Percentiles rank a stretch among this genome's conserved stretches.
These are phyloP conservation scores for Tolypocladium ophioglossoides DNA, from an alignment of 2,329 filamentous ascomycete genomes.

Conservation along the genomic window DNA sequence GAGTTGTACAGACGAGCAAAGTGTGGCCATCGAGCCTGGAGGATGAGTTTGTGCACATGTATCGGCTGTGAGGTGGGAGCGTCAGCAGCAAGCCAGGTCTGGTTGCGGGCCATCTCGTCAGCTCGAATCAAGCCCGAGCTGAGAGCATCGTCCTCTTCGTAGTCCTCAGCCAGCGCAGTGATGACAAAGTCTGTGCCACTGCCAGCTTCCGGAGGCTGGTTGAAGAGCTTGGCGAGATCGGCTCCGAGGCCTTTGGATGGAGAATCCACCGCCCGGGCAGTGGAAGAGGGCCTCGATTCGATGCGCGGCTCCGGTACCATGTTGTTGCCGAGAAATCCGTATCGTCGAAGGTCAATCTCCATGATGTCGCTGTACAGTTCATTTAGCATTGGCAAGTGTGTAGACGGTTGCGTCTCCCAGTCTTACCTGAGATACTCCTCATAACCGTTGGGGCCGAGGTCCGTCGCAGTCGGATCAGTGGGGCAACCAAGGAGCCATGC, in stretches of 20 bases:
- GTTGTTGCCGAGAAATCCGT: slow-evolving; percentile 80
- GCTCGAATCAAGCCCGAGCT: slow-evolving; percentile 37
- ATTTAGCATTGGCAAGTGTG: background rate
- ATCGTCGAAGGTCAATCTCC: slow-evolving; percentile 83
- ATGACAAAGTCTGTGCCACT: slow-evolving; percentile 87
- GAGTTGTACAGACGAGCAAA: slow-evolving; percentile 85
- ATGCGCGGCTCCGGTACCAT: slow-evolving; percentile 43
- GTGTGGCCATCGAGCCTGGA: slow-evolving; percentile 93
- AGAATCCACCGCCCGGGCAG: slow-evolving; percentile 36
- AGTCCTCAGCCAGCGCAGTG: slow-evolving; percentile 75
- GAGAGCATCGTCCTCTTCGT: slow-evolving; percentile 55
- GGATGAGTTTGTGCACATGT: slow-evolving; percentile 87
- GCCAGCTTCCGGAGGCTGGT: slow-evolving; percentile 71
- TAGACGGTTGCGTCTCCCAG: background rate
- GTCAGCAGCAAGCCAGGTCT: slow-evolving; percentile 50
- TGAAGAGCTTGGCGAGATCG: slow-evolving; percentile 80
- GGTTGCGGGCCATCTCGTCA: slow-evolving; percentile 29
- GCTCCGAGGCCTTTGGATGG: slow-evolving; percentile 63
- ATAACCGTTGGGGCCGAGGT: slow-evolving; percentile 57
- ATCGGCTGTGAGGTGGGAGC: slow-evolving; percentile 69
- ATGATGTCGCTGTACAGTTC: slow-evolving; percentile 59
- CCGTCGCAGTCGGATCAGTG: slow-evolving; percentile 56
- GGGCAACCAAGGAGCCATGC: slow-evolving; percentile 94
- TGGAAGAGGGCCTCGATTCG: slow-evolving; percentile 38
- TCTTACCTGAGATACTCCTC: slow-evolving; percentile 72